Percentiles rank a stretch among this genome's conserved stretches.
These are phyloP conservation scores for Tuctoria greenei DNA, from an alignment of 176 grass and related monocot species.

Conservation along the genomic window DNA sequence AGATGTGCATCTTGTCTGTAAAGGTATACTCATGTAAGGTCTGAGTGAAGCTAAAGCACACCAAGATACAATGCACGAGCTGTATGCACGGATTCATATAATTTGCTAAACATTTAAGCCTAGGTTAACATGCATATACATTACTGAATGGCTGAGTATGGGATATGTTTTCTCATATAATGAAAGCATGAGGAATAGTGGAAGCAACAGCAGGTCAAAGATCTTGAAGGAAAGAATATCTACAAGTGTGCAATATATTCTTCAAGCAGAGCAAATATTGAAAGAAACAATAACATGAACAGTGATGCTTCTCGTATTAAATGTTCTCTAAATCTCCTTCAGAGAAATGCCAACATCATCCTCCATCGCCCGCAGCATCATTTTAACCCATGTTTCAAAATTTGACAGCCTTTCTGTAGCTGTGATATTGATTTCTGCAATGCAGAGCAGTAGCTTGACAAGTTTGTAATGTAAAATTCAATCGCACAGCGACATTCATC, in stretches of 20 bases:
- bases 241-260: background rate
- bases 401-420: background rate
- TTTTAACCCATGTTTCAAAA: background rate
- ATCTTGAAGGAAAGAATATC: background rate
- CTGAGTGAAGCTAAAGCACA: background rate
- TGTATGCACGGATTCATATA: background rate
- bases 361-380: background rate
- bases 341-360: background rate
- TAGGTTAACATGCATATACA: background rate
- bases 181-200: background rate
- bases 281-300: background rate
- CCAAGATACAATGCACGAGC: background rate
- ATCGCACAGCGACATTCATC: background rate
- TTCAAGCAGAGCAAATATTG: background rate
- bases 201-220: background rate
- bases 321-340: background rate
- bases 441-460: background rate
- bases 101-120: background rate
- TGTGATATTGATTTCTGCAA: background rate
- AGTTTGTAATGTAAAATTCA: background rate
- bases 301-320: background rate
- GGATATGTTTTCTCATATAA: background rate
- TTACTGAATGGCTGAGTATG: background rate
- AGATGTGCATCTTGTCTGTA: background rate
- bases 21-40: background rate